Base-by-base conservation (phyloP, 1,284 basidiomycete species). In the Apiotrichum veenhuisii region DNA sequence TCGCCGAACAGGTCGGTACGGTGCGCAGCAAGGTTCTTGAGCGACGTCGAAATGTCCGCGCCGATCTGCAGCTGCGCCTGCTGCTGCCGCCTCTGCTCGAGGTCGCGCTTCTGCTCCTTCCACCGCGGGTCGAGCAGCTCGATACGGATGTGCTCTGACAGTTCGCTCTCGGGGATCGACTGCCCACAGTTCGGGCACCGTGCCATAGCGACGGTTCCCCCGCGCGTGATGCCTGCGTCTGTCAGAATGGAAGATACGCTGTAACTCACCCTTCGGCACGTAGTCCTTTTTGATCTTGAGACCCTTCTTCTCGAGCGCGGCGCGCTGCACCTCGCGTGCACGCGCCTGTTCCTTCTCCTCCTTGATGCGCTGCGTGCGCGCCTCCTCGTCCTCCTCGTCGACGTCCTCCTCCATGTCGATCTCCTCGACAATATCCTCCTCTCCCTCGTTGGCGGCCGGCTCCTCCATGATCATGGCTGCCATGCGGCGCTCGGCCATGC, bases 271-370 rank as follows among this genome's bases (percentile, higher is more conserved):
- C 76, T 91, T 95, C 11, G 95, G 89, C 40, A 96, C 88, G 76
- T 98, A 98, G 75, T 98, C 94, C 57, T 91, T 94, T 75, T 88
- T 86, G 78, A 98, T 96, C 81, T 95, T 96, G 86, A 96, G 91
- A 18, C 90, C 89, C 34, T 86, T 88, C 55, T 85, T 83, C 54
- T 86, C 83, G 69, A 87, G 86, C 59, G 88, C 82, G 63, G 82
- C 87, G 33, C 88, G 85, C 74, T 91, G 89, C 43, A 92, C 81
- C 45, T 85, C 87, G 64, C 83, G 82, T 22, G 89, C 89, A 51
- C 83, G 81, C 54, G 81, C 81, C 49, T 87, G 82, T 68, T 89
- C 90, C 59, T 89, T 87, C 40, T 88, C 86, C 40, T 88, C 89
- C 59, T 82, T 82, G 72, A 82, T 84, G 75, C 80, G 83, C 68